A percentile compares a stretch with the other conserved stretches of the same genome.
These are phyloP conservation scores for Sporothrix pallida DNA, from an alignment of 2,329 filamentous ascomycete genomes.

Conservation along the genomic window DNA sequence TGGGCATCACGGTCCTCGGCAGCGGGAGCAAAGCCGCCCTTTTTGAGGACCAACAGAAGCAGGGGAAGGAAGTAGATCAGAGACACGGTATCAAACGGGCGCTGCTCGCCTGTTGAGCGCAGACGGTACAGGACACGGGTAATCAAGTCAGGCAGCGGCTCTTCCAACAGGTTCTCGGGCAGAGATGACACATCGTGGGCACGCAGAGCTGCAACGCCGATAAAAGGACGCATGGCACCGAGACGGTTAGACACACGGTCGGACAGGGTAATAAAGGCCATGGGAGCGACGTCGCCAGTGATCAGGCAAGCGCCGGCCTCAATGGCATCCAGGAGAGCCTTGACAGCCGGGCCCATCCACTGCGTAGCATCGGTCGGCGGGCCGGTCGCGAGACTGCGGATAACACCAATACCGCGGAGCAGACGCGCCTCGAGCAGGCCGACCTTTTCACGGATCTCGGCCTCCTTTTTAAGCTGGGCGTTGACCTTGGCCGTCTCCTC, in stretches of 20 bases:
- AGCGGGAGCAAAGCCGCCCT: conserved; percentile 75
- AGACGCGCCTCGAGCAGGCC: conserved; percentile 72
- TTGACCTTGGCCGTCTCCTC: conserved; percentile 92
- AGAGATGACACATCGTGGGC: conserved; percentile 76
- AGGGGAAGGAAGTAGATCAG: conserved; percentile 87
- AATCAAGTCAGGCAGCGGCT: conserved; percentile 82
- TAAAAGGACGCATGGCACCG: conserved; percentile 77
- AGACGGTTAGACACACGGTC: conserved; percentile 75
- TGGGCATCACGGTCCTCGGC: conserved; percentile 87
- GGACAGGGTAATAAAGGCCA: conserved; percentile 80
- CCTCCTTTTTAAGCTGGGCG: conserved; percentile 86
- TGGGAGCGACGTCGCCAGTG: conserved; percentile 77
- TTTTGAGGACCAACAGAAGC: conserved; percentile 76
- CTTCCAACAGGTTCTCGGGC: conserved; percentile 72
- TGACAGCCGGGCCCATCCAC: conserved; percentile 86
- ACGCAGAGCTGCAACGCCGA: conserved; percentile 85
- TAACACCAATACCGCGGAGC: conserved; percentile 82
- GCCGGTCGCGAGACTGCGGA: conserved; percentile 79
- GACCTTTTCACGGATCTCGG: conserved; percentile 76
- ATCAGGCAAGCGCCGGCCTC: conserved; percentile 81
- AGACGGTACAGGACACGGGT: conserved; percentile 90
- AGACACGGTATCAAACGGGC: conserved; percentile 88
- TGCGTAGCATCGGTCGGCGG: conserved; percentile 86
- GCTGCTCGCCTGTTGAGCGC: conserved; percentile 87
- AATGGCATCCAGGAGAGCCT: conserved; percentile 73